These are phyloP conservation scores for Penicillium egyptiacum DNA, from an alignment of 495 filamentous ascomycete species.

Conservation along the genomic window DNA sequence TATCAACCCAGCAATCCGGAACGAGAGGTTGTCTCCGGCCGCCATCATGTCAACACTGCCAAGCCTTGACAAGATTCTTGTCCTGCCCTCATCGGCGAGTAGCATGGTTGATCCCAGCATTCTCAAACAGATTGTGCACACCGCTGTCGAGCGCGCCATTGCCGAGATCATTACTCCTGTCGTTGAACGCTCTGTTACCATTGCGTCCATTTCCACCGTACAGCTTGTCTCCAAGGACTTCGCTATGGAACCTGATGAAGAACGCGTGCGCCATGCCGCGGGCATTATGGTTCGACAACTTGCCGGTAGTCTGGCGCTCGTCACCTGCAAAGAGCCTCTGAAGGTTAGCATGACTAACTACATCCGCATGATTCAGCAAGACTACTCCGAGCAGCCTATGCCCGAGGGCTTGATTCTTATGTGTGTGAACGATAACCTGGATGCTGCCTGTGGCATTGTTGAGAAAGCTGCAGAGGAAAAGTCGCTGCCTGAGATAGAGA, in stretches of 20 bases:
- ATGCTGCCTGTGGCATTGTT: slow-evolving; percentile 86
- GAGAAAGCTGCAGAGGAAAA: slow-evolving; percentile 93
- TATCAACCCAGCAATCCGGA: slow-evolving; percentile 65
- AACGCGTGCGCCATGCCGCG: slow-evolving; percentile 76
- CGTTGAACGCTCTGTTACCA: slow-evolving; percentile 94
- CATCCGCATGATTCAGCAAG: slow-evolving; percentile 73
- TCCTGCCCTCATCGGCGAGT: slow-evolving; percentile 73
- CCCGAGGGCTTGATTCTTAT: slow-evolving; percentile 90
- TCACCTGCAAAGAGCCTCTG: slow-evolving; percentile 97
- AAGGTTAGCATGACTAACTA: slow-evolving; percentile 96
- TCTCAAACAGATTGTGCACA: slow-evolving; percentile 78
- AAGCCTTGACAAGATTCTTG: slow-evolving; percentile 70
- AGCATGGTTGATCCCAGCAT: slow-evolving; percentile 66
- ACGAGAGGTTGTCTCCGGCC: slow-evolving; percentile 68
- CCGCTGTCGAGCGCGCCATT: slow-evolving; percentile 81
- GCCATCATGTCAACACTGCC: slow-evolving; percentile 74
- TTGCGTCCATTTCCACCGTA: slow-evolving; percentile 91
- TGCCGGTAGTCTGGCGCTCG: slow-evolving; percentile 86
- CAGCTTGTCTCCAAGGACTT: slow-evolving; percentile 96
- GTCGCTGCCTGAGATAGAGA: slow-evolving; percentile 89
- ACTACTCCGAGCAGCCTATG: slow-evolving; percentile 69
- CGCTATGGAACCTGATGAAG: slow-evolving; percentile 86
- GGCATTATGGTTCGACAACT: slow-evolving; percentile 90
- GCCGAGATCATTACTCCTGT: slow-evolving; percentile 95
- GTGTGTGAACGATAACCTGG: slow-evolving; percentile 97